These are phyloP conservation scores for Setaria italica DNA, from an alignment of 202 grass and related monocot species.

Conservation along the genomic window DNA sequence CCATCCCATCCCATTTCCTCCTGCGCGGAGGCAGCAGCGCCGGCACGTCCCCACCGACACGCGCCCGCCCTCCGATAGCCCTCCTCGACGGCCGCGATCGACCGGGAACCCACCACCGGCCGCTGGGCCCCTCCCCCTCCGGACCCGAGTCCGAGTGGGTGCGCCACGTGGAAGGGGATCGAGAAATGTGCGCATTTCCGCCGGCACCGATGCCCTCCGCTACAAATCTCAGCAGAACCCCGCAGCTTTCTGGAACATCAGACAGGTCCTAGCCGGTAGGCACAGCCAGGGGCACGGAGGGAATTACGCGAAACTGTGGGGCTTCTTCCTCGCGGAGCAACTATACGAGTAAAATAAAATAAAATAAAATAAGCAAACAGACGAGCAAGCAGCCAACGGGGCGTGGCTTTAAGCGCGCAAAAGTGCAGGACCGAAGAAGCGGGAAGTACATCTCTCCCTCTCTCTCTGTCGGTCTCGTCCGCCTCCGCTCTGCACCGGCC, in stretches of 20 bases:
- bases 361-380: too few species aligned
- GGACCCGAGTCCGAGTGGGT: neutral
- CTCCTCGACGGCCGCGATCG: neutral
- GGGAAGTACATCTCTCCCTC: neutral
- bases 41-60: slow-evolving; percentile 18
- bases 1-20: neutral
- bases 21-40: neutral
- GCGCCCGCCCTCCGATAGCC: slow-evolving; percentile 10
- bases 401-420: slow-evolving; percentile 23
- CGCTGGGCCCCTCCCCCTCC: neutral
- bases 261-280: slow-evolving; percentile 13
- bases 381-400: neutral
- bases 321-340: too few species aligned
- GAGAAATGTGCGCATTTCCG: neutral
- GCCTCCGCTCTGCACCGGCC: neutral
- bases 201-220: neutral
- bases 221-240: too few species aligned
- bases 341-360: too few species aligned
- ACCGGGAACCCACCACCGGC: neutral
- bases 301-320: neutral
- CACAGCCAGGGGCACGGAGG: accelerated
- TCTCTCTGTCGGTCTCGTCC: neutral
- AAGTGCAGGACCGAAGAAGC: neutral
- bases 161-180: slow-evolving; percentile 38
- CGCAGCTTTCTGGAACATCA: too few species aligned